These are phyloP conservation scores for Diplodia intermedia DNA, from an alignment of 2,329 filamentous ascomycete species.

Conservation along the genomic window DNA sequence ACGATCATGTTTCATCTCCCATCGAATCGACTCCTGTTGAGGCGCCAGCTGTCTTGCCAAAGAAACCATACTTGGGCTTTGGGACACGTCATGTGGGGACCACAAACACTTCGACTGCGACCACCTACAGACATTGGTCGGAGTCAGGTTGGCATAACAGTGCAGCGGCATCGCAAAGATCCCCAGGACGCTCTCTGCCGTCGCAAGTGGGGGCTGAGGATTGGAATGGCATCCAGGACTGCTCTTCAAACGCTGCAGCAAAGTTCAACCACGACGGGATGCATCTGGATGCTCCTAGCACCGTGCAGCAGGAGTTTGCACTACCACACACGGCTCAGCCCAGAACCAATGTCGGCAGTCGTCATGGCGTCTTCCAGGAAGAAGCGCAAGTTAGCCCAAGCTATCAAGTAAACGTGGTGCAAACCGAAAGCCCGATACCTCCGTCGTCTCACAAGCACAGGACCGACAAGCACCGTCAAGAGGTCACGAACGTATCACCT, in stretches of 20 bases:
- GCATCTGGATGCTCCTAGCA: not conserved
- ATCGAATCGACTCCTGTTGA: conserved; percentile 33
- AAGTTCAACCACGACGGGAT: not conserved
- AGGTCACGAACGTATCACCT: not conserved
- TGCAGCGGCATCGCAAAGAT: conserved; percentile 1
- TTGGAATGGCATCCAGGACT: not conserved
- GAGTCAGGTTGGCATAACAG: conserved; percentile 44
- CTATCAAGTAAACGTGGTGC: not conserved
- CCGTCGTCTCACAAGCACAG: conserved; percentile 19
- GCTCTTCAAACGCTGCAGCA: not conserved
- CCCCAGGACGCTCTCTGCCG: not conserved
- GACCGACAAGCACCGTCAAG: not conserved
- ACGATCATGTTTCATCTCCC: not conserved
- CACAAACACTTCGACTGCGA: conserved; percentile 37
- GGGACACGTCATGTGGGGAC: conserved; percentile 44
- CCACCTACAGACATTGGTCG: conserved; percentile 52
- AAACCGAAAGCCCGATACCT: conserved; percentile 3
- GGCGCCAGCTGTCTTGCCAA: conserved; percentile 45
- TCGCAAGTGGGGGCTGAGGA: not conserved
- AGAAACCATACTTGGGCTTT: conserved; percentile 49
- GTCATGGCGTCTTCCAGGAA: conserved; percentile 1
- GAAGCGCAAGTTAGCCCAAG: not conserved
- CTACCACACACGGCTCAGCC: not conserved
- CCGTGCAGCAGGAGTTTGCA: not conserved
- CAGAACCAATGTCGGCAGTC: not conserved